These are phyloP conservation scores for Capsella bursapastoris DNA, from an alignment of 345 rosid genomes.

Conservation along the genomic window DNA sequence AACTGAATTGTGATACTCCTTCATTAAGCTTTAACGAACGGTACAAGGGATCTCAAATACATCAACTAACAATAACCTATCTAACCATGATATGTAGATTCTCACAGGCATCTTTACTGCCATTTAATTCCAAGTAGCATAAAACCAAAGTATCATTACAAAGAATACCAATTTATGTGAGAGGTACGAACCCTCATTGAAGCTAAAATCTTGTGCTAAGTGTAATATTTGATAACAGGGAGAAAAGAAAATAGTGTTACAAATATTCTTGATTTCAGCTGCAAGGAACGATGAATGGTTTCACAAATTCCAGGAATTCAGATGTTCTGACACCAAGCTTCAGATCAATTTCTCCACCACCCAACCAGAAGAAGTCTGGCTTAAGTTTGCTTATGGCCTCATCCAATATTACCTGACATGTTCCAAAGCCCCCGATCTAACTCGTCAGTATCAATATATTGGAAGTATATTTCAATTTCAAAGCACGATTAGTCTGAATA, in stretches of 20 bases:
- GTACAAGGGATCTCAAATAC: neutral
- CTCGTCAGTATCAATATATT: neutral
- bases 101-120: neutral
- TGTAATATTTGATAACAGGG: conserved; percentile 9
- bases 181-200: neutral
- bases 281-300: conserved; percentile 77
- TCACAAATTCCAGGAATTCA: conserved; percentile 65
- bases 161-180: neutral
- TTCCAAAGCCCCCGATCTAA: conserved; percentile 6
- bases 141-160: conserved; percentile 11
- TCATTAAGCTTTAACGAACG: neutral
- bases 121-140: neutral
- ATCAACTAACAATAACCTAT: neutral
- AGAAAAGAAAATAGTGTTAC: neutral
- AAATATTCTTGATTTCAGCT: conserved; percentile 41
- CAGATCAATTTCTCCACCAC: conserved; percentile 88
- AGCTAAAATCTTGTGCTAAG: conserved; percentile 13
- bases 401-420: conserved; percentile 85
- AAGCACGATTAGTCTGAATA: conserved; percentile 15
- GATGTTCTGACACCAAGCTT: conserved; percentile 87
- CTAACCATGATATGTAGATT: neutral
- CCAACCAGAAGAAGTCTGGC: conserved; percentile 91
- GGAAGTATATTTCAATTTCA: neutral
- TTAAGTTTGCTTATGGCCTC: conserved; percentile 81
- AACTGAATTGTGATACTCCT: neutral